Evolutionary conservation across 2,329 filamentous ascomycete species (phyloP), one percentile per base, ranked within the genome.

Genomic region (Sclerotinia sclerotiorum): DNA sequence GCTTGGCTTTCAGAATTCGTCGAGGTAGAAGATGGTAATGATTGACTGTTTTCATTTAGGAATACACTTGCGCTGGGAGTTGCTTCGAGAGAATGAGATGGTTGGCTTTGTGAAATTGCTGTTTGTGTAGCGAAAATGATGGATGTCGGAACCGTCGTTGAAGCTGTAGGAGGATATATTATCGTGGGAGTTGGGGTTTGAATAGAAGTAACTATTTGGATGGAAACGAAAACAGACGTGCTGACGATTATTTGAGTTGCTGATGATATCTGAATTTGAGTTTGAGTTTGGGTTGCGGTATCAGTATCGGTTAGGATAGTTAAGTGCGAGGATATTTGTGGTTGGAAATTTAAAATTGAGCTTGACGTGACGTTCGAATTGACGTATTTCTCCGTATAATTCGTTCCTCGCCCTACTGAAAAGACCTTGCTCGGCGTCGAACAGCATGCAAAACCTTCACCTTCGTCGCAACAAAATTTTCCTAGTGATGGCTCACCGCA

Each of bases 401-500:
- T 61, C 24, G 21, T 67, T 39, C 39, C 44, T 51, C 11, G 49
- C 10, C 69, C 70, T 10, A 72, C 42, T 7, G 54, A 69, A 5
- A 72, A 24, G 24, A 72, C 42, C 11, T 71, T 71, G 5, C 61
- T 64, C 13, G 61, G 44, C 0, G 54, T 66, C n/a, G 52, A 42
- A 57, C 71, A 72, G 24, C 71, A 72, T 32, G 17, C 48, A 44
- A 51, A 51, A 29, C 65, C 67, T 27, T 69, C 63, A n/a, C 70
- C 71, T 52, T 71, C 70, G 39, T 71, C 71, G 48, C 71, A 72
- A 56, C 71, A 72, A 39, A 70, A 72, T 15, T 63, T 35, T 19
- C 71, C 69, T 17, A 69, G 56, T 10, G 68, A 66, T 2, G 67
- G 64, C 46, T 65, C 57, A 19, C 70, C 70, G 35, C 70, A 72